Evolutionary conservation across 2,329 filamentous ascomycete genomes (phyloP).

Genomic region (Leptographium radiaticola): DNA sequence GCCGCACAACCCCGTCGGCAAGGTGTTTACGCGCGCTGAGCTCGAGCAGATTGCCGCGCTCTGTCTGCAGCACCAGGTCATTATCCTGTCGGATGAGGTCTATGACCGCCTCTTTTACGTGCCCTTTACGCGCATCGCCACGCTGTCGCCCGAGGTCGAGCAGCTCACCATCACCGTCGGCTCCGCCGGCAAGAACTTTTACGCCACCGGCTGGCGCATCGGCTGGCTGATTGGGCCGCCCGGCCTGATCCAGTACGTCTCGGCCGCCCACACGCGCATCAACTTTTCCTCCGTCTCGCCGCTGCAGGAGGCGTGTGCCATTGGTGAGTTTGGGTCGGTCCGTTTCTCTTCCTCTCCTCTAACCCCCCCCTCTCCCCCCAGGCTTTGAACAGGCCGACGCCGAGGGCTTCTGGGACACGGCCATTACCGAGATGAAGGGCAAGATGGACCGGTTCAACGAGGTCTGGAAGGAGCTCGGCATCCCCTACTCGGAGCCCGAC

Average conservation of each 20-base stretch:
- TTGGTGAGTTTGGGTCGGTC: slow-evolving; percentile 32
- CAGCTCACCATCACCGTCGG: slow-evolving; percentile 84
- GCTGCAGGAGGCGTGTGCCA: slow-evolving; percentile 84
- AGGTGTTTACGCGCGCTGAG: slow-evolving; percentile 79
- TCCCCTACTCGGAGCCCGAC: slow-evolving; percentile 83
- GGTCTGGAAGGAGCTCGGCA: slow-evolving; percentile 59
- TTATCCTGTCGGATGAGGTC: slow-evolving; percentile 85
- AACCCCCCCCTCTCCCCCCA: slow-evolving; percentile 6
- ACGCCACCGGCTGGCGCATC: slow-evolving; percentile 93
- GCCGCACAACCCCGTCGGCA: slow-evolving; percentile 87
- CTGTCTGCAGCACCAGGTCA: slow-evolving; percentile 84
- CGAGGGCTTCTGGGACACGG: slow-evolving; percentile 76
- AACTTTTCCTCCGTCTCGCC: slow-evolving; percentile 92
- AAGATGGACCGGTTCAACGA: slow-evolving; percentile 83
- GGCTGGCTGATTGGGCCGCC: slow-evolving; percentile 86
- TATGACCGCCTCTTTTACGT: slow-evolving; percentile 94
- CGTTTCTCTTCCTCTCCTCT: not conserved
- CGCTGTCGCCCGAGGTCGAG: slow-evolving; percentile 79
- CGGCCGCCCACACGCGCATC: slow-evolving; percentile 87
- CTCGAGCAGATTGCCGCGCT: slow-evolving; percentile 74
- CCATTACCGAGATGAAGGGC: slow-evolving; percentile 73
- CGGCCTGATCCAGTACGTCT: slow-evolving; percentile 80
- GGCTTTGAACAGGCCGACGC: slow-evolving; percentile 80
- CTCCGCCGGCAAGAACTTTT: slow-evolving; percentile 96
- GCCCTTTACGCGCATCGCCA: slow-evolving; percentile 86